Evolutionary conservation across 108 stramenopile species (phyloP).

Genomic region (Ochromonas danica): DNA sequence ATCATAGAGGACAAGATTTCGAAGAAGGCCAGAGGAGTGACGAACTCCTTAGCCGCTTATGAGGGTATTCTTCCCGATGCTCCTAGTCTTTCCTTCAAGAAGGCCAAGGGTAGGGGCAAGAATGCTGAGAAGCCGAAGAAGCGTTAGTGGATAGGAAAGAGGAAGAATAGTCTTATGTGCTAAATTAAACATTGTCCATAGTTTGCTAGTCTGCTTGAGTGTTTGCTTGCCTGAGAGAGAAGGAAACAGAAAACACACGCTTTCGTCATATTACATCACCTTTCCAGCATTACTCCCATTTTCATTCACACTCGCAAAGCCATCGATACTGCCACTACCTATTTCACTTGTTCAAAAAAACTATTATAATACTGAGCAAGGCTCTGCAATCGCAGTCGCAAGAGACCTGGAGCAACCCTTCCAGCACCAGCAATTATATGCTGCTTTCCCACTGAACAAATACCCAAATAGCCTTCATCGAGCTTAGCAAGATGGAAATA

Average conservation of each 20-base stretch:
- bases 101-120: constrained; percentile 26
- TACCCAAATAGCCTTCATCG: not conserved
- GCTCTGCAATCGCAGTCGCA: not conserved
- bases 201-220: not conserved
- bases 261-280: not conserved
- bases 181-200: not conserved
- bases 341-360: not conserved
- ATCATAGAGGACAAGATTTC: not conserved
- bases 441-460: not conserved
- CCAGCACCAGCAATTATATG: not conserved
- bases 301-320: not conserved
- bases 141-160: not conserved
- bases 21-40: constrained; percentile 19
- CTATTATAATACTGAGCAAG: not conserved
- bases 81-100: constrained; percentile 4
- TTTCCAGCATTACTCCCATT: not conserved
- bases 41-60: constrained; percentile 28
- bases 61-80: constrained; percentile 35
- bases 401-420: not conserved
- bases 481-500: not conserved
- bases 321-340: not conserved
- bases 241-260: not conserved
- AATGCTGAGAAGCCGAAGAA: not conserved
- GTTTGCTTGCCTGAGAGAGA: not conserved
- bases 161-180: not conserved